These are phyloP conservation scores for Lasiodiplodia hormozganensis DNA, from an alignment of 2,329 filamentous ascomycete genomes.

Conservation along the genomic window DNA sequence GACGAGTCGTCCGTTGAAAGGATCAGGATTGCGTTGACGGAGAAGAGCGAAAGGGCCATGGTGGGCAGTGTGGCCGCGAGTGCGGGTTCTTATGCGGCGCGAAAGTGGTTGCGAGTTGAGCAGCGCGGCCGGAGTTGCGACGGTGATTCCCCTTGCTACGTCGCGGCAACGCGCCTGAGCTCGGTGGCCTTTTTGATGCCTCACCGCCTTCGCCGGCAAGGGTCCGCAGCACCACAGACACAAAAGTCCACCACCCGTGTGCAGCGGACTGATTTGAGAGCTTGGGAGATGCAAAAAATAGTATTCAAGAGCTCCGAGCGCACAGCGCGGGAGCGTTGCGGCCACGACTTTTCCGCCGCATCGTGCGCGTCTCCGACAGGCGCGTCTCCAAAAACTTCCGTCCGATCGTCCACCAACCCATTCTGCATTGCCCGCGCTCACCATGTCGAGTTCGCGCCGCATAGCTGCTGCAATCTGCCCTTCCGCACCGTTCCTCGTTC, in stretches of 20 bases:
- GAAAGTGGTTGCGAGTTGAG: conserved; percentile 12
- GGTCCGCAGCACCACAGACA: neutral
- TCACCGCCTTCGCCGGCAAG: conserved; percentile 28
- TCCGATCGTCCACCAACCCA: neutral
- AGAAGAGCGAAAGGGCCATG: conserved; percentile 60
- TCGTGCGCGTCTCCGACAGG: neutral
- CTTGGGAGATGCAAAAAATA: neutral
- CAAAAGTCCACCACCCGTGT: too few species aligned
- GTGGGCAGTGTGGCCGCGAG: conserved; percentile 7
- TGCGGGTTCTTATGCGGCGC: conserved; percentile 11
- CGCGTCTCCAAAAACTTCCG: conserved; percentile 18
- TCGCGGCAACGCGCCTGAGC: conserved; percentile 3
- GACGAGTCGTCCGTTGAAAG: conserved; percentile 80
- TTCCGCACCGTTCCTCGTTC: conserved; percentile 45
- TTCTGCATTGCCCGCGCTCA: neutral
- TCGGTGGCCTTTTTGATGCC: conserved; percentile 27
- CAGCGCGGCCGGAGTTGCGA: conserved; percentile 5
- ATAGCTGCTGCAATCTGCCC: conserved; percentile 44
- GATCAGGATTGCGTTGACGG: conserved; percentile 56
- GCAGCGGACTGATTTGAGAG: neutral
- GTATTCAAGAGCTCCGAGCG: neutral
- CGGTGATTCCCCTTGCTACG: conserved; percentile 27
- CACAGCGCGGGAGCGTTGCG: neutral
- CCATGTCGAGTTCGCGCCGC: conserved; percentile 5
- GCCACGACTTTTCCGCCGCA: neutral